Evolutionary conservation across 2,329 filamentous ascomycete species (phyloP), one percentile per base, ranked within the genome.

Genomic region (Arthrinium puccinioides): DNA sequence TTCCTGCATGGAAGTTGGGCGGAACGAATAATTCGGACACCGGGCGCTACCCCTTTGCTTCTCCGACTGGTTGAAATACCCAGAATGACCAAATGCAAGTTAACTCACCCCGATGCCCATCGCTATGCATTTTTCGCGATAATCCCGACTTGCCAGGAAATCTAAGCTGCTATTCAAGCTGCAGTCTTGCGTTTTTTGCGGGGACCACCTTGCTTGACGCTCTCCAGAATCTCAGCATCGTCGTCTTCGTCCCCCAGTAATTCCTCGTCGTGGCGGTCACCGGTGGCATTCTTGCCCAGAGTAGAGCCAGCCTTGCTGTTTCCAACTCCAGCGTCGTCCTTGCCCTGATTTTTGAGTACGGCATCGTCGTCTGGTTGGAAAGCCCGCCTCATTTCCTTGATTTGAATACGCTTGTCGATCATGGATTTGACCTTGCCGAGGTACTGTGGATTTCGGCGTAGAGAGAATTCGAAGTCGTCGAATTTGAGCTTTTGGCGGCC

Each of bases 401-500:
- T 79, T 55, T 88, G 81, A 56, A 82, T 82, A 50, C 94, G 87
- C 70, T 90, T 89, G 61, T 87, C 84, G 48, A 95, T 75, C 54
- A 94, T 78, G 65, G 95, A 88, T 57, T 87, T 80, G 38, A 97
- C 88, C 53, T 90, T 81, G 33, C 92, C 92, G 29, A 97, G 70
- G 57, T 94, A 94, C 41, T 76, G 70, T 8, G 85, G 82, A 54
- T 97, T 94, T 46, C 84, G 79, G 21, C 92, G 78, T 49, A 97
- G 77, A 26, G 88, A 87, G 62, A 94, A 98, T 55, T 94, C 88
- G 66, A 98, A 95, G 62, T 98, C 92, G 54, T 96, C 90, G 53
- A 94, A 86, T 61, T 98, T 98, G 64, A 98, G 88, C 66, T 98
- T 98, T 53, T 94, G 87, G 2, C 92, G 84, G 1, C 88, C 84